phyloP scores from a whole-genome alignment of 2,329 filamentous ascomycete genomes.

The Diaporthe aspalathi region DNA sequence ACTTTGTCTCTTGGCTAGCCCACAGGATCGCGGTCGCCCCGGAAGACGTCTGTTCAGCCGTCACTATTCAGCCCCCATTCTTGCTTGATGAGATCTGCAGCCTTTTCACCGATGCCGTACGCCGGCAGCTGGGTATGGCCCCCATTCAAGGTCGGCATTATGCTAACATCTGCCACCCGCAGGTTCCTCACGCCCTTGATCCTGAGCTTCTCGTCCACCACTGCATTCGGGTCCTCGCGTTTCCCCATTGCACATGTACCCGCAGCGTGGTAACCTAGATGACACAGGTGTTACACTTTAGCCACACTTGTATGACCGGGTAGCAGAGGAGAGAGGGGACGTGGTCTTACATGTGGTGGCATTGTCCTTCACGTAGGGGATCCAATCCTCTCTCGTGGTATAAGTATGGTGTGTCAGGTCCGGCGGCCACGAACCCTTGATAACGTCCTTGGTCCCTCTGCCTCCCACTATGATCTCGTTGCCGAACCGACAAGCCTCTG shows the following conservation, averaged over 20 bases:
- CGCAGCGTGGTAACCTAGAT: slow-evolving; percentile 18
- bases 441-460: background rate
- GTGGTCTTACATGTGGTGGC: slow-evolving; percentile 20
- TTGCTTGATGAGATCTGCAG: slow-evolving; percentile 46
- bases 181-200: slow-evolving; percentile 43
- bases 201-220: slow-evolving; percentile 43
- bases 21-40: background rate
- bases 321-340: background rate
- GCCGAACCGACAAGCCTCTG: slow-evolving; percentile 3
- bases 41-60: background rate
- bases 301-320: background rate
- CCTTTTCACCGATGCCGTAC: slow-evolving; percentile 48
- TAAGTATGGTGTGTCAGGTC: slow-evolving; percentile 17
- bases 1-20: background rate
- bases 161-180: slow-evolving; percentile 46
- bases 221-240: slow-evolving; percentile 34
- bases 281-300: background rate
- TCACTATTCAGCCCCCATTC: background rate
- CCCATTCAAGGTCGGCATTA: slow-evolving; percentile 46
- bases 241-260: slow-evolving; percentile 20
- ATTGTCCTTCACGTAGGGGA: slow-evolving; percentile 7
- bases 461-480: slow-evolving; percentile 19
- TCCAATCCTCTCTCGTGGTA: slow-evolving; percentile 9
- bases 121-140: slow-evolving; percentile 47
- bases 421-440: slow-evolving; percentile 10